A percentile compares a stretch with the other conserved stretches of the same genome.
Evolutionary conservation across 768 basidiomycete genomes (phyloP).

Genomic region (Lactifluus volemus): DNA sequence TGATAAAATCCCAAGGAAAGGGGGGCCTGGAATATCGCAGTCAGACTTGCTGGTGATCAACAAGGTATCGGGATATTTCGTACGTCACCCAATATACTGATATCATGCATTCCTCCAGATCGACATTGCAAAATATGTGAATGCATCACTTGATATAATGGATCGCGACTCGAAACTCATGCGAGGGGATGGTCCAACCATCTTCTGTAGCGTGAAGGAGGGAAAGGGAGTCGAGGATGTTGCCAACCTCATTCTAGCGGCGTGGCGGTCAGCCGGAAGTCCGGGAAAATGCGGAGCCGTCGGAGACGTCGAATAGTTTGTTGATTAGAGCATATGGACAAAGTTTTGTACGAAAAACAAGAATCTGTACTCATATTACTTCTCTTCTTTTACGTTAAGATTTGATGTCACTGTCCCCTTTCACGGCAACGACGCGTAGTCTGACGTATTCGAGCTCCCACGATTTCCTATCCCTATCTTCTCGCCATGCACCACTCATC

Average conservation of each 20-base stretch:
- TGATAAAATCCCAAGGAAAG: conserved; percentile 97
- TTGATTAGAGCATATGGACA: neutral
- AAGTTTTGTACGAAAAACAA: neutral
- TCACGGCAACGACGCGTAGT: conserved; percentile 9
- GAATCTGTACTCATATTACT: neutral
- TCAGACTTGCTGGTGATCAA: conserved; percentile 93
- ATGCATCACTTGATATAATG: conserved; percentile 93
- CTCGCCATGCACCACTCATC: neutral
- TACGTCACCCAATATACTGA: neutral
- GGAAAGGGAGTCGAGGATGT: conserved; percentile 75
- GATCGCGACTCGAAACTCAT: conserved; percentile 85
- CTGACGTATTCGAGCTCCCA: conserved; percentile 17
- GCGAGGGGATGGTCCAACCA: conserved; percentile 89
- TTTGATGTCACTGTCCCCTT: neutral
- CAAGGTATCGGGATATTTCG: conserved; percentile 47
- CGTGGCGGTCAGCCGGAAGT: conserved; percentile 79
- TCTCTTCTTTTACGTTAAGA: neutral
- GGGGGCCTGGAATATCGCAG: conserved; percentile 94
- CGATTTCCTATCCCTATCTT: neutral
- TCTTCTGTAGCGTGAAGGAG: conserved; percentile 82
- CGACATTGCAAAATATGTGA: conserved; percentile 88
- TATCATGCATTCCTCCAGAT: conserved; percentile 42
- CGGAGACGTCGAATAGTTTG: neutral
- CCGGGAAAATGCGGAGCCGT: conserved; percentile 47
- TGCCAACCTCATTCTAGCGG: conserved; percentile 69